Evolutionary conservation across 805 yeast species (phyloP).

Genomic region (Wickerhamiella qilinensis): DNA sequence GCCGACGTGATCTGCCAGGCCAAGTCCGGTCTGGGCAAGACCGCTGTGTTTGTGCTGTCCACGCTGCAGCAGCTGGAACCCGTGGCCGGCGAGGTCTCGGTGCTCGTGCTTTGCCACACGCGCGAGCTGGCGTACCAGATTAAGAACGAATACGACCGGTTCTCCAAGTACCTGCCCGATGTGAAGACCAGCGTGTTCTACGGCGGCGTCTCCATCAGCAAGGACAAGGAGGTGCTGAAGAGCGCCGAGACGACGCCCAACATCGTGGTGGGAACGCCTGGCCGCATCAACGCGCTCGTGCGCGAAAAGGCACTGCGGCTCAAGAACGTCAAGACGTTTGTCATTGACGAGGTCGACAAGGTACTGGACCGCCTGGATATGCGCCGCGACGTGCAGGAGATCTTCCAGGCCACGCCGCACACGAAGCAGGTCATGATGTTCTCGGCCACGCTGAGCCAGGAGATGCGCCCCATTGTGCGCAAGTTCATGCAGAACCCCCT

Average conservation of each 20-base stretch:
- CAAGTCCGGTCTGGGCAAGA: constrained; percentile 98
- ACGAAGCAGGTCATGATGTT: constrained; percentile 99
- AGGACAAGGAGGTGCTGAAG: constrained; percentile 76
- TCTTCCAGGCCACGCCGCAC: constrained; percentile 93
- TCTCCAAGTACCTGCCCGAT: constrained; percentile 96
- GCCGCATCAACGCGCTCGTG: constrained; percentile 87
- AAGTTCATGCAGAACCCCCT: constrained; percentile 96
- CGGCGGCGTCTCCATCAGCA: constrained; percentile 81
- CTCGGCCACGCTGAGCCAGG: constrained; percentile 87
- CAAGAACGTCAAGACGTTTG: constrained; percentile 82
- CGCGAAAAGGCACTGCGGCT: constrained; percentile 80
- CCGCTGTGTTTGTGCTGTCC: constrained; percentile 92
- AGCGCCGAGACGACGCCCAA: constrained; percentile 92
- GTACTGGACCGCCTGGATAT: constrained; percentile 80
- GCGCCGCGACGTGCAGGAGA: constrained; percentile 98
- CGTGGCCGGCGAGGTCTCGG: constrained; percentile 89
- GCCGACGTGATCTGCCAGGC: constrained; percentile 98
- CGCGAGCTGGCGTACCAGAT: constrained; percentile 98
- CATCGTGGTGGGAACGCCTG: constrained; percentile 95
- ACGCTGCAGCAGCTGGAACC: constrained; percentile 96
- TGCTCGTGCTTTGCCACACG: constrained; percentile 91
- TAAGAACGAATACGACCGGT: constrained; percentile 91
- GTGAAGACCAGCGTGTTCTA: constrained; percentile 92
- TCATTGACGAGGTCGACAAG: constrained; percentile 96
- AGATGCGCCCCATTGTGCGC: constrained; percentile 91